Conservation (phyloP, 176 grass and related monocot genomes). For the Carex scoparia region DNA sequence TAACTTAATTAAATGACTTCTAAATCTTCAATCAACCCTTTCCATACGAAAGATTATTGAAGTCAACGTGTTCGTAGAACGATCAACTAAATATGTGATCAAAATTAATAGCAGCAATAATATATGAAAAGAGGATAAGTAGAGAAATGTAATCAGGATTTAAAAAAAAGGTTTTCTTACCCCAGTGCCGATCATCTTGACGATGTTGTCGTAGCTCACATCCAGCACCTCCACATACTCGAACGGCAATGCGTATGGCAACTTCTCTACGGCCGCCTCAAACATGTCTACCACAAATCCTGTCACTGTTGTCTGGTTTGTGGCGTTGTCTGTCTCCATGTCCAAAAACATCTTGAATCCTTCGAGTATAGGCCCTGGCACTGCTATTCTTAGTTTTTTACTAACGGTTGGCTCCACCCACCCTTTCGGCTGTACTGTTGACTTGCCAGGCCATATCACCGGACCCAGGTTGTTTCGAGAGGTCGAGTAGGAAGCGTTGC, state of each 20-base stretch:
- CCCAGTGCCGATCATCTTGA: constrained; percentile 25
- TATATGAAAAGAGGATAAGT: neutral
- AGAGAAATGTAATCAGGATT: too few species aligned
- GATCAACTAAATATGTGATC: neutral
- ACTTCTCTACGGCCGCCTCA: constrained; percentile 69
- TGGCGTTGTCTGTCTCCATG: too few species aligned
- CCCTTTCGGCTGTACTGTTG: constrained; percentile 34
- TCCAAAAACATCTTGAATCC: too few species aligned
- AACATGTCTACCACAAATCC: constrained; percentile 82
- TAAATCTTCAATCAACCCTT: neutral
- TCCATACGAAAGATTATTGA: neutral
- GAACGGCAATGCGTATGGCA: constrained; percentile 77
- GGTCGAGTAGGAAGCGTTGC: neutral
- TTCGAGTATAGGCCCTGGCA: too few species aligned
- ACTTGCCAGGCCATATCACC: constrained; percentile 44
- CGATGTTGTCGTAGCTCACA: constrained; percentile 49
- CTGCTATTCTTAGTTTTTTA: too few species aligned
- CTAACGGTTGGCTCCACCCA: constrained; percentile 15
- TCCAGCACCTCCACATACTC: constrained; percentile 39
- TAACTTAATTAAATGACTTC: neutral
- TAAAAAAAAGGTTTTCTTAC: constrained; percentile 15
- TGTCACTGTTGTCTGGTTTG: constrained; percentile 18
- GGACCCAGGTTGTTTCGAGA: constrained; percentile 8
- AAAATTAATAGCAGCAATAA: neutral
- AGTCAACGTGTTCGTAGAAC: neutral